These are phyloP conservation scores for Macrophomina phaseolina DNA, from an alignment of 2,329 filamentous ascomycete species.

Conservation along the genomic window DNA sequence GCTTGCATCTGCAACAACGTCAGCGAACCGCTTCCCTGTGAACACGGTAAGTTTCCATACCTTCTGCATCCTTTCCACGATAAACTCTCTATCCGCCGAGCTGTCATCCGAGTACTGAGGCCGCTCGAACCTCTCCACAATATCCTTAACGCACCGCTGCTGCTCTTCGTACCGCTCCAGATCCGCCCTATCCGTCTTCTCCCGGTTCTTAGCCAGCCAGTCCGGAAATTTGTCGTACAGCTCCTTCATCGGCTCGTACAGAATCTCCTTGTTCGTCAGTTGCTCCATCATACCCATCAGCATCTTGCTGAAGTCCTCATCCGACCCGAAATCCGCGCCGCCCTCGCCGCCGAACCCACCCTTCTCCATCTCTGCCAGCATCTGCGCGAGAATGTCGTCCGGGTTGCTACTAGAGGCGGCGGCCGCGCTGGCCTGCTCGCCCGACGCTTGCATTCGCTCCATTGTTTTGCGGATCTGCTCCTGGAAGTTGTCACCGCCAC, in stretches of 20 bases:
- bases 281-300: slow-evolving; percentile 99
- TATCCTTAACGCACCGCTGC: slow-evolving; percentile 78
- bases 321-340: slow-evolving; percentile 55
- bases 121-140: slow-evolving; percentile 87
- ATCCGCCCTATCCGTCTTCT: slow-evolving; percentile 70
- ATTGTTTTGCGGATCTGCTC: slow-evolving; percentile 93
- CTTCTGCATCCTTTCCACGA: slow-evolving; percentile 98
- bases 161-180: slow-evolving; percentile 82
- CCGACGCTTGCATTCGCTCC: slow-evolving; percentile 92
- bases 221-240: slow-evolving; percentile 87
- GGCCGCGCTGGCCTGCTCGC: slow-evolving; percentile 79
- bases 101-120: slow-evolving; percentile 82
- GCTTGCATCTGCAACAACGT: slow-evolving; percentile 82
- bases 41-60: slow-evolving; percentile 56
- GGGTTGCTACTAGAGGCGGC: slow-evolving; percentile 65
- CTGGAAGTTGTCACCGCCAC: slow-evolving; percentile 75
- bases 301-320: slow-evolving; percentile 93
- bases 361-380: slow-evolving; percentile 85
- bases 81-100: slow-evolving; percentile 81
- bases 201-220: slow-evolving; percentile 83
- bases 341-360: slow-evolving; percentile 60
- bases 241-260: slow-evolving; percentile 99
- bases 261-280: slow-evolving; percentile 94
- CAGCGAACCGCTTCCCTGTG: slow-evolving; percentile 21
- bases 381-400: slow-evolving; percentile 87